Evolutionary conservation across 345 rosid genomes (phyloP).

Genomic region (Sisymbrium altissimum): DNA sequence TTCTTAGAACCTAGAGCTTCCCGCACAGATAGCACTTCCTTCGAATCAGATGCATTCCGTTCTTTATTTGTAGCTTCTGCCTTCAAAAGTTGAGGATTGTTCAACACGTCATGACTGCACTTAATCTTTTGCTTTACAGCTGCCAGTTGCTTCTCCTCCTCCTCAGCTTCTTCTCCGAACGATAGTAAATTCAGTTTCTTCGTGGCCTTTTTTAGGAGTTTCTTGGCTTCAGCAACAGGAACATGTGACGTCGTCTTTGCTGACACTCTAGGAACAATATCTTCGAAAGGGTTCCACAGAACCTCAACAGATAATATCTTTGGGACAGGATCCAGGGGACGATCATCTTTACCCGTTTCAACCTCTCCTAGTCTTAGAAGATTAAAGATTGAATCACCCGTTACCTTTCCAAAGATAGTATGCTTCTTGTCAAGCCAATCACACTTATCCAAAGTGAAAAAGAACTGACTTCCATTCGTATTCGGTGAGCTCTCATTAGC

Average conservation of each 20-base stretch:
- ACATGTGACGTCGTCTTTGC: slow-evolving; percentile 38
- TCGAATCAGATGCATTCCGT: slow-evolving; percentile 32
- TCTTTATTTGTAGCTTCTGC: slow-evolving; percentile 47
- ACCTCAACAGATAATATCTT: slow-evolving; percentile 38
- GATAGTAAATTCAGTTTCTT: slow-evolving; percentile 87
- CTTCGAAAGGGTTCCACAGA: slow-evolving; percentile 93
- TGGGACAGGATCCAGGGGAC: too few relatives aligned
- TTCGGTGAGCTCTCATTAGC: slow-evolving; percentile 82
- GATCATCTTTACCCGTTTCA: neutral
- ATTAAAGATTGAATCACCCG: too few relatives aligned
- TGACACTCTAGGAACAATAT: slow-evolving; percentile 66
- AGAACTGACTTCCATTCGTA: slow-evolving; percentile 94
- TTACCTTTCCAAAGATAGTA: slow-evolving; percentile 86
- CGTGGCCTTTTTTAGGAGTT: slow-evolving; percentile 59
- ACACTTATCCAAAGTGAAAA: slow-evolving; percentile 80
- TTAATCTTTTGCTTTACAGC: slow-evolving; percentile 69
- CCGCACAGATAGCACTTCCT: slow-evolving; percentile 71
- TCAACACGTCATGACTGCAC: slow-evolving; percentile 94
- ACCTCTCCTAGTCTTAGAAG: too few relatives aligned
- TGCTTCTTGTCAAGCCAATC: slow-evolving; percentile 86
- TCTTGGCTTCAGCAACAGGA: slow-evolving; percentile 51
- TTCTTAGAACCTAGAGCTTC: slow-evolving; percentile 73
- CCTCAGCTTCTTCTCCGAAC: slow-evolving; percentile 97
- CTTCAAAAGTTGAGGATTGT: slow-evolving; percentile 88
- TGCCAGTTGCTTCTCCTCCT: slow-evolving; percentile 83